These are phyloP conservation scores for Wallacemonas sp. DNA, from an alignment of 208 protist species.

Conservation along the genomic window DNA sequence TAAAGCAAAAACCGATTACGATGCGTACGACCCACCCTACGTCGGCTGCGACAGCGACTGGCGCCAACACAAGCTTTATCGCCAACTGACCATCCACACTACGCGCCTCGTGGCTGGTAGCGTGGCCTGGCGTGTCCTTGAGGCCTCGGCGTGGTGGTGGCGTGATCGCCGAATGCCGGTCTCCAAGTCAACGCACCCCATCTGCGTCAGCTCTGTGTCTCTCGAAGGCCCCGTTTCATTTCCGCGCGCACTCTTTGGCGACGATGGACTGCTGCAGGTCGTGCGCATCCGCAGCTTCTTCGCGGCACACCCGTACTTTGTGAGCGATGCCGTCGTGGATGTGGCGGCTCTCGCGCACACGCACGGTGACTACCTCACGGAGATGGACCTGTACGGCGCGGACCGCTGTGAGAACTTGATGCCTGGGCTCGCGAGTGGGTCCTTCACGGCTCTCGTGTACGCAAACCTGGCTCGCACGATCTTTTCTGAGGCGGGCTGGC, in stretches of 20 bases:
- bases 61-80: neutral
- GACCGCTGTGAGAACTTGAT: neutral
- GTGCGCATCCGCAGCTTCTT: slow-evolving; percentile 7
- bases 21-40: neutral
- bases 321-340: slow-evolving; percentile 7
- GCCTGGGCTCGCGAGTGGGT: slow-evolving; percentile 7
- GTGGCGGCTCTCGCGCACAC: neutral
- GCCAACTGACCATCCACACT: neutral
- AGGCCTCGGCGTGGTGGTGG: slow-evolving; percentile 11
- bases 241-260: neutral
- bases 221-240: neutral
- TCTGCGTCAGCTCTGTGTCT: slow-evolving; percentile 3
- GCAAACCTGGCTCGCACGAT: slow-evolving; percentile 5
- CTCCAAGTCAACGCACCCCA: neutral
- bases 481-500: slow-evolving; percentile 6
- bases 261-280: neutral
- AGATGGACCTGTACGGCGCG: slow-evolving; percentile 11
- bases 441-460: slow-evolving; percentile 3
- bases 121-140: slow-evolving; percentile 2
- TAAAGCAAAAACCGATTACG: neutral
- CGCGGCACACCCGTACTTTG: neutral
- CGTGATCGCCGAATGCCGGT: neutral
- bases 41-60: neutral
- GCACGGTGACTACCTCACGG: slow-evolving; percentile 7
- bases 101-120: neutral